These are phyloP conservation scores for Gaertneriomyces semiglobifer DNA, from an alignment of 192 early-diverging fungal species.

Conservation along the genomic window DNA sequence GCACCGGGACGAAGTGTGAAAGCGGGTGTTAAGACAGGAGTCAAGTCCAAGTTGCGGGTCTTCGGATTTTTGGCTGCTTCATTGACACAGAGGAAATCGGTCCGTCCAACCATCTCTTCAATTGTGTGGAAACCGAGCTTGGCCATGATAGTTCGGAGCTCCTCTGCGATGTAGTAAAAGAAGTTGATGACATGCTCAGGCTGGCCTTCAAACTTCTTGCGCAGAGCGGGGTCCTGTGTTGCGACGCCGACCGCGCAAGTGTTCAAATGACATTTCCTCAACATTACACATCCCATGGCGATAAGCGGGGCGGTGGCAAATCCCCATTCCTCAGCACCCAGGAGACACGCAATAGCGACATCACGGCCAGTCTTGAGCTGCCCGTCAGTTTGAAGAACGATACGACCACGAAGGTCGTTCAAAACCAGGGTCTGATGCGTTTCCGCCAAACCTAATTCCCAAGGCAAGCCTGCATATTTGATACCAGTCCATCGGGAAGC, in stretches of 20 bases:
- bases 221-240: constrained; percentile 91
- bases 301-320: constrained; percentile 99
- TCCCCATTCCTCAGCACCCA: constrained; percentile 99
- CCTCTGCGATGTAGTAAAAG: constrained; percentile 96
- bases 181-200: constrained; percentile 99
- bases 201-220: constrained; percentile 88
- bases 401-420: constrained; percentile 92
- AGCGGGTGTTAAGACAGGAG: constrained; percentile 84
- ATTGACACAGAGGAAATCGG: constrained; percentile 81
- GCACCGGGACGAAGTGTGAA: constrained; percentile 82
- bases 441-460: constrained; percentile 99
- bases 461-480: constrained; percentile 96
- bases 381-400: constrained; percentile 96
- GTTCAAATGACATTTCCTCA: constrained; percentile 79
- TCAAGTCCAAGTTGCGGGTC: constrained; percentile 80
- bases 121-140: constrained; percentile 87
- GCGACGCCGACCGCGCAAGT: constrained; percentile 97
- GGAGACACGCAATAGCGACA: constrained; percentile 93
- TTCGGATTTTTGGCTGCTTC: constrained; percentile 73
- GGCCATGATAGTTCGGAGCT: constrained; percentile 90
- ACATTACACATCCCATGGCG: constrained; percentile 93
- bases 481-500: constrained; percentile 95
- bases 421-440: constrained; percentile 98
- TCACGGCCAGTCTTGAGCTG: constrained; percentile 97
- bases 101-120: constrained; percentile 93